Evolutionary conservation across 768 basidiomycete species (phyloP), one percentile per base, ranked within the genome.

Genomic region (Auriscalpium microsporum): DNA sequence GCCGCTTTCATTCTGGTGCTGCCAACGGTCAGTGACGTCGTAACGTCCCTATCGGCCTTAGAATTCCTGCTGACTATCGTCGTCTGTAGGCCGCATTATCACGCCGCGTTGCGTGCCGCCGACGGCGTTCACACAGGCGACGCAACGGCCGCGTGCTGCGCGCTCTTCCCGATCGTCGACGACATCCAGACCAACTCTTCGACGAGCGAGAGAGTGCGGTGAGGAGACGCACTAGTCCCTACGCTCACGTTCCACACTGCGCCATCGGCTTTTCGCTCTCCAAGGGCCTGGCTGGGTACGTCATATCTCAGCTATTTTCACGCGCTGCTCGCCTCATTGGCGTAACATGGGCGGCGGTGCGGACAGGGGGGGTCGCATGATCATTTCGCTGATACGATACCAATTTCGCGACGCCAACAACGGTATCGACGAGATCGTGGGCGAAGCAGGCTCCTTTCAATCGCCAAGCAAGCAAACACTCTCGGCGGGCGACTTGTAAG

Each of bases 331-430:
- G 47, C 50, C 4, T 28, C 46, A 13, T 33, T 36, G 16, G 16
- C 40, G 40, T 11, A 28, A 46, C 54, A 64, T 58, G 19, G 68
- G 69, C 40, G 65, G 64, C 14, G 69, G 69, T 2, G 67, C 67
- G 45, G 79, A 81, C 56, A n/a, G n/a, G n/a, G n/a, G n/a, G 80
- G 78, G 28, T 79, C 78, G n/a, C 3, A 73, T 80, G 56, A 69
- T 78, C 55, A 65, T 68, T 80, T 81, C 66, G 61, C 65, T 21
- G 66, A 70, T 9, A 70, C 38, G 79, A 80, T 61, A 66, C 71
- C 21, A 54, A 59, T 6, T 80, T 74, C 66, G 61, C 66, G 61
- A 66, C 10, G 75, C 77, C 5, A 79, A 78, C 60, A 58, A 56
- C 28, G 77, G 78, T 33, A 61, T 65, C 60, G 73, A 76, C 57